These are phyloP conservation scores for Phytophthora quininea DNA, from an alignment of 352 stramenopile genomes.

Conservation along the genomic window DNA sequence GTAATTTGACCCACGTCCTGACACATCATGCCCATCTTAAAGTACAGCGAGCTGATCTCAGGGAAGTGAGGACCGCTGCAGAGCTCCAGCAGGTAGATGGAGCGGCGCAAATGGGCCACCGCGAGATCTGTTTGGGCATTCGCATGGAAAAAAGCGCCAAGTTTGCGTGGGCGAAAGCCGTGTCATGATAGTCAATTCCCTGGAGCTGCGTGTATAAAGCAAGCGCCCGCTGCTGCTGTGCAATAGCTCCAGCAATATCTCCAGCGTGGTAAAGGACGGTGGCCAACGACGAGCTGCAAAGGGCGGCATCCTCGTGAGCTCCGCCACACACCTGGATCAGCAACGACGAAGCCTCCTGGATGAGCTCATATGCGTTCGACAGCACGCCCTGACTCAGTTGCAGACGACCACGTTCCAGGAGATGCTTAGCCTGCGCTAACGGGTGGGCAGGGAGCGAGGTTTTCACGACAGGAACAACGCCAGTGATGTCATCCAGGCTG, in stretches of 20 bases:
- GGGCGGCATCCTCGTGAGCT: conserved; percentile 92
- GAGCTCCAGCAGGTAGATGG: conserved; percentile 94
- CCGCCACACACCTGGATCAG: conserved; percentile 95
- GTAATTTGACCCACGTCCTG: conserved; percentile 89
- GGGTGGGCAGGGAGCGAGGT: conserved; percentile 83
- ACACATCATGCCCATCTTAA: conserved; percentile 96
- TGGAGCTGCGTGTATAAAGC: conserved; percentile 92
- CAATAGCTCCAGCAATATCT: conserved; percentile 89
- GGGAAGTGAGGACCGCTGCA: conserved; percentile 90
- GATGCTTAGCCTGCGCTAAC: conserved; percentile 77
- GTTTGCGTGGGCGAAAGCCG: conserved; percentile 90
- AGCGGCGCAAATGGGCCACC: conserved; percentile 89
- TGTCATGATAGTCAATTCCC: conserved; percentile 94
- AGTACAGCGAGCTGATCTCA: conserved; percentile 90
- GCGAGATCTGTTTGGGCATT: conserved; percentile 86
- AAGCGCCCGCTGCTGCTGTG: conserved; percentile 90
- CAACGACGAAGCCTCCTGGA: conserved; percentile 91
- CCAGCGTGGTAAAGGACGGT: conserved; percentile 93
- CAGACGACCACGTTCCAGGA: conserved; percentile 89
- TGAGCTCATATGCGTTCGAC: conserved; percentile 81
- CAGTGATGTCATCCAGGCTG: conserved; percentile 90
- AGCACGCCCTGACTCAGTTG: conserved; percentile 79
- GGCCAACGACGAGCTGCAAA: conserved; percentile 92
- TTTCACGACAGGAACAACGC: conserved; percentile 95
- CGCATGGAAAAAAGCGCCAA: conserved; percentile 92